phyloP scores from a whole-genome alignment of 2,329 filamentous ascomycete species.

The Fusarium papillatum region DNA sequence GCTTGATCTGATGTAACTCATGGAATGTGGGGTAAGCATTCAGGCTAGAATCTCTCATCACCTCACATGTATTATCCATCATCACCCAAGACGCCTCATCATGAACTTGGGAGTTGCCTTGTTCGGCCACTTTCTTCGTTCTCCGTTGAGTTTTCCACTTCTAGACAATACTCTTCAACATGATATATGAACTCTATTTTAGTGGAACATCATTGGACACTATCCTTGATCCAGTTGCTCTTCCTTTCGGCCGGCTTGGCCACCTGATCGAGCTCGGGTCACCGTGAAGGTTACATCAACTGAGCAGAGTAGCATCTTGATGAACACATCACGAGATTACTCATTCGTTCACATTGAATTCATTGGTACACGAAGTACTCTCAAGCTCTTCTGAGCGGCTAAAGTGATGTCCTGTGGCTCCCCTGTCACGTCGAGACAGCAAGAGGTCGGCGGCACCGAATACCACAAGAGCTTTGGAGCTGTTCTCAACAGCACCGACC shows the following conservation, averaged over 20 bases:
- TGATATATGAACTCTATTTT: background rate
- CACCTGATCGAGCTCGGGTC: background rate
- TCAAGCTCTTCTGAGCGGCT: background rate
- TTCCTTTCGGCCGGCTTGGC: background rate
- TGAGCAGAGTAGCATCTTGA: background rate
- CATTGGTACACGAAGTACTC: background rate
- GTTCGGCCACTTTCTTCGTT: background rate
- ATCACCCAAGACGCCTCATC: background rate
- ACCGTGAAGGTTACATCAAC: background rate
- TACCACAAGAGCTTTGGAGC: background rate
- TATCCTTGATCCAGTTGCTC: background rate
- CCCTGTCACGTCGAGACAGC: no score
- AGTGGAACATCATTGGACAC: background rate
- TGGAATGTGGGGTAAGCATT: background rate
- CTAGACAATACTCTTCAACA: background rate
- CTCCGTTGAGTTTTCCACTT: background rate
- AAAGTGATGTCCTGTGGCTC: background rate
- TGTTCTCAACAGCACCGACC: background rate
- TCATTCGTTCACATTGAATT: background rate
- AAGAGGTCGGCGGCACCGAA: background rate
- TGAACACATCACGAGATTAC: background rate
- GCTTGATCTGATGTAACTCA: background rate
- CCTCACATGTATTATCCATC: background rate
- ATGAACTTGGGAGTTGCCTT: background rate
- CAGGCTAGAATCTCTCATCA: background rate